Conservation (phyloP, 2,329 filamentous ascomycete species). For the Ophiostoma montium region DNA sequence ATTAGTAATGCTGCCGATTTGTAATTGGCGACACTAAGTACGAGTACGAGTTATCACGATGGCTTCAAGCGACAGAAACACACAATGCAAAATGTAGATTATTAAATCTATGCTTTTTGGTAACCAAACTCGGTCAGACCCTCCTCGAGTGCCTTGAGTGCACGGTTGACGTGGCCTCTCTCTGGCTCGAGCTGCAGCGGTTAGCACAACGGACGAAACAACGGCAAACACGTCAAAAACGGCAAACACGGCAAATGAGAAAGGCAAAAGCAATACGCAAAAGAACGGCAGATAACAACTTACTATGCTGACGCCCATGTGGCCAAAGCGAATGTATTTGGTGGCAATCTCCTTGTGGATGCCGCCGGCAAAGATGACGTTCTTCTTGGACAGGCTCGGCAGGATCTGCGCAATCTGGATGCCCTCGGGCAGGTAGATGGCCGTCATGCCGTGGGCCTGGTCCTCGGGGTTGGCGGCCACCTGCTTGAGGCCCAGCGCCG, state of each 20-base stretch:
- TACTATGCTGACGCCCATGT: constrained; percentile 90
- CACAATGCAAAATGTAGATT: too few relatives aligned
- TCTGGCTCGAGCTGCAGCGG: constrained; percentile 51
- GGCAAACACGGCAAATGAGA: too few relatives aligned
- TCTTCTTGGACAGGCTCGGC: constrained; percentile 70
- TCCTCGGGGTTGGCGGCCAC: constrained; percentile 74
- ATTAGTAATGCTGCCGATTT: too few relatives aligned
- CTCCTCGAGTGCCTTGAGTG: constrained; percentile 62
- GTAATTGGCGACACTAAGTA: too few relatives aligned
- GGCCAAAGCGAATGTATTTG: constrained; percentile 90
- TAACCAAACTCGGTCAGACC: constrained; percentile 62
- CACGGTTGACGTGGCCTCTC: constrained; percentile 70
- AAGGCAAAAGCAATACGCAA: not conserved
- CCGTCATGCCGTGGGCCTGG: constrained; percentile 96
- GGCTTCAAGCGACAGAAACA: too few relatives aligned
- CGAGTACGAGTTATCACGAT: too few relatives aligned
- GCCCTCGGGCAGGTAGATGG: constrained; percentile 82
- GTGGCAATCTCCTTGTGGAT: constrained; percentile 90
- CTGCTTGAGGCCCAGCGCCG: constrained; percentile 67
- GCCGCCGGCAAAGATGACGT: constrained; percentile 87
- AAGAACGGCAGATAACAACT: constrained; percentile 24
- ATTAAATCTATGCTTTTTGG: constrained; percentile 26
- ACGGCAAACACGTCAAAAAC: too few relatives aligned
- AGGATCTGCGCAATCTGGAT: constrained; percentile 71
- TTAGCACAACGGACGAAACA: not conserved